Evolutionary conservation across 2,329 filamentous ascomycete species (phyloP), one percentile per base, ranked within the genome.

Genomic region (Calonectria hongkongensis): DNA sequence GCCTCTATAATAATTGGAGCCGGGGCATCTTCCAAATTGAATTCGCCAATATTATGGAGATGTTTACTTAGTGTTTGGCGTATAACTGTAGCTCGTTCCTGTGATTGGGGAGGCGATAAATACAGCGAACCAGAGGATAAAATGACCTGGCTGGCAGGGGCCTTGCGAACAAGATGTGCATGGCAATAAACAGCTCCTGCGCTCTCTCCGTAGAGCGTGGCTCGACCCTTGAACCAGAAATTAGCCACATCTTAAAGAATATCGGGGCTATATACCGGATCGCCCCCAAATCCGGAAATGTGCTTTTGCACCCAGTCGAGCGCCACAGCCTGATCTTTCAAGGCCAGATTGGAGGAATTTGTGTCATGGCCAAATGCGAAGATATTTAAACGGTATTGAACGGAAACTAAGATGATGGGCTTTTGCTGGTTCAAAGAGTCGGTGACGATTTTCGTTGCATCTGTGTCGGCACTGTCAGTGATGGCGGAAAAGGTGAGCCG

Each of bases 101-200:
- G 41, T 4, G 85, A 82, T 16, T 85, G 80, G 28, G 86, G 86
- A 1, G 85, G 84, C 0, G 86, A 87, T 5, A 88, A 79, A 63
- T 84, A 82, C 1, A 88, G 77, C 13, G 84, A 83, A 10, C 86
- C 86, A 1, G 86, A 87, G 48, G 83, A 81, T 15, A 88, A 68
- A 7, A 87, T 80, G 15, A 79, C 84, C 48, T 85, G 81, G 39
- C 81, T 81, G 0, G 85, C 79, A 0, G 83, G 81, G 1, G 83
- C 80, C 4, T 82, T 81, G 0, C 79, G 81, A 12, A 85, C 82
- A 0, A 87, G 66, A 74, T 87, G 85, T 1, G 85, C 86, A 74
- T 88, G 86, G 6, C 81, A 82, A 54, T 87, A 87, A 12, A 87
- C 82, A 2, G 83, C 86, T 1, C 86, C 86, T 1, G 86, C 86